These are phyloP conservation scores for Rhizopus arrhizus DNA, from an alignment of 371 early-diverging fungal genomes.

Conservation along the genomic window DNA sequence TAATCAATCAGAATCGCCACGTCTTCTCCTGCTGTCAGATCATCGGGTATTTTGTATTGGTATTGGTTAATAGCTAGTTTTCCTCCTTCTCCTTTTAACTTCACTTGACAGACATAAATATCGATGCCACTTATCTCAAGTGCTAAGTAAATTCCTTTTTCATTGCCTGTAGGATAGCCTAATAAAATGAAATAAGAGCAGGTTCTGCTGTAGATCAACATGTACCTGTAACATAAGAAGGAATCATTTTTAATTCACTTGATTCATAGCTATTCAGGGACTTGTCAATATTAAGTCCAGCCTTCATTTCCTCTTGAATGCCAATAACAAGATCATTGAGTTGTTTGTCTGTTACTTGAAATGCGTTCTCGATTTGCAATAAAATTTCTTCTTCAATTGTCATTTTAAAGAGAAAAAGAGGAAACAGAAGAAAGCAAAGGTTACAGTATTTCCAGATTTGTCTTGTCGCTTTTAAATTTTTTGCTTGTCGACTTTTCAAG, in stretches of 20 bases:
- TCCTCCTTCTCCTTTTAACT: slow-evolving; percentile 50
- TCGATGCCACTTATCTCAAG: slow-evolving; percentile 88
- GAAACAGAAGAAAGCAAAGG: not conserved
- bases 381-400: slow-evolving; percentile 31
- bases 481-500: too few relatives aligned
- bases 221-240: slow-evolving; percentile 52
- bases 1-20: slow-evolving; percentile 45
- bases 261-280: slow-evolving; percentile 5
- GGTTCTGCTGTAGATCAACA: not conserved
- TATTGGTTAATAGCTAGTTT: slow-evolving; percentile 55
- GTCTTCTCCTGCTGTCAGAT: slow-evolving; percentile 68
- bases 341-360: slow-evolving; percentile 40
- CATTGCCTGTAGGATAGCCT: slow-evolving; percentile 78
- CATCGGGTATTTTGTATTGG: slow-evolving; percentile 80
- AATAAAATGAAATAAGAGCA: not conserved
- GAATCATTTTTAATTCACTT: slow-evolving; percentile 51
- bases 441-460: not conserved
- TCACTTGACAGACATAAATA: slow-evolving; percentile 54
- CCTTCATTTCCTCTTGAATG: slow-evolving; percentile 49
- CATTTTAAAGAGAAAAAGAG: slow-evolving; percentile 2
- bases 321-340: slow-evolving; percentile 32
- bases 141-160: slow-evolving; percentile 87
- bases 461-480: too few relatives aligned
- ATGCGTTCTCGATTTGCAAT: slow-evolving; percentile 29
- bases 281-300: slow-evolving; percentile 35